phyloP scores from a whole-genome alignment of 2,329 filamentous ascomycete species.

The Claviceps cyperi region DNA sequence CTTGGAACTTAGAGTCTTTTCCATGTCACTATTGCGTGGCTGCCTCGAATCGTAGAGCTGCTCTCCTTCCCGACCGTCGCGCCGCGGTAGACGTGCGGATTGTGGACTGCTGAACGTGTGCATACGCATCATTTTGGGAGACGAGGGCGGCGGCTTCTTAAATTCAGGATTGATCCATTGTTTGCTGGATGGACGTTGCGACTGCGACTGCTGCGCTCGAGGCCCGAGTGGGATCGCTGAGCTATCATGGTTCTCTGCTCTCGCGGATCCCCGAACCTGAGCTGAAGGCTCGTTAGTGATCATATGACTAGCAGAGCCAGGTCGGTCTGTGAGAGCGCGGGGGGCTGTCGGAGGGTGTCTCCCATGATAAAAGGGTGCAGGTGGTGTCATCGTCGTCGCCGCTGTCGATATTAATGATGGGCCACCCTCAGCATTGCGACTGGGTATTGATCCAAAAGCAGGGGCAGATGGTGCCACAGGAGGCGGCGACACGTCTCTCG shows the following conservation, averaged over 20 bases:
- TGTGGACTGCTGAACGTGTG: slow-evolving; percentile 29
- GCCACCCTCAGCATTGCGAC: slow-evolving; percentile 24
- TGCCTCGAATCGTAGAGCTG: slow-evolving; percentile 27
- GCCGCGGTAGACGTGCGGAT: slow-evolving; percentile 23
- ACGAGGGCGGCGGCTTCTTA: slow-evolving; percentile 34
- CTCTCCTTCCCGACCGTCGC: slow-evolving; percentile 19
- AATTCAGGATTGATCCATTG: slow-evolving; percentile 44
- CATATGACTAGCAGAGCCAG: slow-evolving; percentile 26
- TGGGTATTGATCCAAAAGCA: slow-evolving; percentile 41
- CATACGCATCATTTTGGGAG: slow-evolving; percentile 35
- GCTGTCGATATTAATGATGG: slow-evolving; percentile 1
- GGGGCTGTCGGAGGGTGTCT: slow-evolving; percentile 41
- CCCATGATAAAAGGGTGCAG: background rate
- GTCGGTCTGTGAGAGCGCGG: slow-evolving; percentile 36
- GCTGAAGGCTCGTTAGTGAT: slow-evolving; percentile 9
- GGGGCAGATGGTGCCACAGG: slow-evolving; percentile 43
- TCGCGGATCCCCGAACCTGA: slow-evolving; percentile 28
- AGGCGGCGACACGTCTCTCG: slow-evolving; percentile 41
- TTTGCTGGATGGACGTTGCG: slow-evolving; percentile 38
- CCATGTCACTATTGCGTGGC: slow-evolving; percentile 39
- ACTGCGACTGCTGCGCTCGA: slow-evolving; percentile 34
- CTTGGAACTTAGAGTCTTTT: slow-evolving; percentile 23
- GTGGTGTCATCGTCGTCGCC: background rate
- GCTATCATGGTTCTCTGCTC: slow-evolving; percentile 25
- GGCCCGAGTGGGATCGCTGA: slow-evolving; percentile 39